Base-by-base conservation (phyloP, 2,329 filamentous ascomycete species). In the Pyricularia pennisetigena region DNA sequence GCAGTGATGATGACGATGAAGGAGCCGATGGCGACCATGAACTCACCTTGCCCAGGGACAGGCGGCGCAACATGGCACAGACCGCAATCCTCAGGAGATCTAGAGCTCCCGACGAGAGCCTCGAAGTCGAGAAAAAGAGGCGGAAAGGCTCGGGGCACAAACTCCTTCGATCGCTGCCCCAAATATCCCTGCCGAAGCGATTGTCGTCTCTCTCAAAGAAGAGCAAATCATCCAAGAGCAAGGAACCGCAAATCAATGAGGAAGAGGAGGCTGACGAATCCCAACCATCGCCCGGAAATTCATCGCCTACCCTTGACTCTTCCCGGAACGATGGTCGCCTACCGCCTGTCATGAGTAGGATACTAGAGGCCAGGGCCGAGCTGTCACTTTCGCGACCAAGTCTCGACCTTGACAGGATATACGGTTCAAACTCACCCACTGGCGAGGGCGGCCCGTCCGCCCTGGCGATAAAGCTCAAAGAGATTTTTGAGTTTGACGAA, bases 401-500 rank as follows among this genome's bases (percentile, higher is more conserved):
- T 74, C 87, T 84, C 73, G 86, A 86, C 71, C 75, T 85, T 63
- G 83, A 86, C 63, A 78, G 78, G 68, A 73, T 75, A 70, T 83
- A 78, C 64, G 80, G 77, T 82, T 64, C 75, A 79, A 26, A 72
- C 74, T 30, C 75, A 73, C 24, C 74, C 2, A 71, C 70, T n/a
- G 77, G 76, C 32, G 79, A 80, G 6, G 71, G 74, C 3, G 79
- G 81, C 1, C 80, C 86, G 6, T 86, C 85, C 5, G 85, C 85
- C 20, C 83, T 97, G 67, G 89, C 91, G 0, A 86, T 83, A 69
- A 86, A 89, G 69, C 78, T 97, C 54, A 93, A 89, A 82, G 88
- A 95, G 70, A 96, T 97, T 70, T 97, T 97, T 74, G 86, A 90
- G 66, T 95, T 97, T 72, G 88, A 93, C 30, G 82, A 86, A 54